Evolutionary conservation across 495 filamentous ascomycete genomes (phyloP).

Genomic region (Tetracladium setigerum): DNA sequence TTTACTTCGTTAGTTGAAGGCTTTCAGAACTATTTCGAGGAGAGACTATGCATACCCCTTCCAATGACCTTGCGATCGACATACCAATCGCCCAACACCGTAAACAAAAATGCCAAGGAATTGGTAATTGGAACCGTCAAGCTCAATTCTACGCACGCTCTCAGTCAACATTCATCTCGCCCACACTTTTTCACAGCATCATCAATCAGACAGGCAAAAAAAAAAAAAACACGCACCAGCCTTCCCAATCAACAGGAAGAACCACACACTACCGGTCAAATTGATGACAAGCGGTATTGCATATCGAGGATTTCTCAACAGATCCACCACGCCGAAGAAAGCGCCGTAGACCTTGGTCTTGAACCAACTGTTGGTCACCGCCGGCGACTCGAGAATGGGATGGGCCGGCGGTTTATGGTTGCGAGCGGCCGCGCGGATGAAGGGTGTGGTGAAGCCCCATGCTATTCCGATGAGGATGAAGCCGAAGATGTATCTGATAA

Average conservation of each 20-base stretch:
- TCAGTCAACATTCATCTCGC: background rate
- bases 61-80: constrained; percentile 84
- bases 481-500: constrained; percentile 73
- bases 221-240: constrained; percentile 55
- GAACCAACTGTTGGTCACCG: constrained; percentile 39
- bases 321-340: constrained; percentile 67
- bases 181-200: background rate
- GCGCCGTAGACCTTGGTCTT: constrained; percentile 46
- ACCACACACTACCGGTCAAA: constrained; percentile 93
- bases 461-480: constrained; percentile 88
- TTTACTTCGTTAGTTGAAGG: background rate
- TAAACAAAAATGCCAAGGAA: constrained; percentile 89
- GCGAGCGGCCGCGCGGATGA: constrained; percentile 62
- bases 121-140: constrained; percentile 94
- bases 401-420: constrained; percentile 46
- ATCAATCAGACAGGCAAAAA: constrained; percentile 4
- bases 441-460: constrained; percentile 71
- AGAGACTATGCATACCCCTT: constrained; percentile 42
- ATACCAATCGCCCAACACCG: constrained; percentile 91
- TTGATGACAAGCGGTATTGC: constrained; percentile 82
- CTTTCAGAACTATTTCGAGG: background rate
- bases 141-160: constrained; percentile 60
- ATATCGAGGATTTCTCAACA: constrained; percentile 75
- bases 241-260: constrained; percentile 88
- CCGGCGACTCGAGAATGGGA: constrained; percentile 33